These are phyloP conservation scores for Xerocomus potaroensis DNA, from an alignment of 768 basidiomycete species.

Conservation along the genomic window DNA sequence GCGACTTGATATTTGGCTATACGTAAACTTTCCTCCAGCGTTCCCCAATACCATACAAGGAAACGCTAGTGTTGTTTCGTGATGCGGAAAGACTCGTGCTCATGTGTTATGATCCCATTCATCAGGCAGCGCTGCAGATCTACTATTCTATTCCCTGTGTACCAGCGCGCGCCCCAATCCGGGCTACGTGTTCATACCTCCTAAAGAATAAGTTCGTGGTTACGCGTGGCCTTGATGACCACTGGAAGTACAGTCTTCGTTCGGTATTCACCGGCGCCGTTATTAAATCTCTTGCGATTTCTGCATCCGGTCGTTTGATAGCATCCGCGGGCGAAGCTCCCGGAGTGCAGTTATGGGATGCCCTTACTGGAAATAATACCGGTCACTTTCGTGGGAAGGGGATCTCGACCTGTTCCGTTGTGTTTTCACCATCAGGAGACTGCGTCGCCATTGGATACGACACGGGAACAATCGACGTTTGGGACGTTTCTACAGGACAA, in stretches of 20 bases:
- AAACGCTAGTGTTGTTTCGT: constrained; percentile 8
- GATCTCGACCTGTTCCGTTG: constrained; percentile 11
- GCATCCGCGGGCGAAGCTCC: constrained; percentile 34
- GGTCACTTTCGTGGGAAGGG: constrained; percentile 10
- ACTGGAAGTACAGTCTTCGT: constrained; percentile 14
- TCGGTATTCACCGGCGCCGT: constrained; percentile 6
- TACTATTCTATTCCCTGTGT: constrained; percentile 12
- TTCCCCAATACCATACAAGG: constrained; percentile 4
- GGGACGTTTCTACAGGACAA: constrained; percentile 17
- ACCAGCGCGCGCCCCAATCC: constrained; percentile 8
- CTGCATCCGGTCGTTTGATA: constrained; percentile 14
- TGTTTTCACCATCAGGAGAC: constrained; percentile 14
- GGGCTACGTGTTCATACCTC: constrained; percentile 7
- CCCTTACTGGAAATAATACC: constrained; percentile 10
- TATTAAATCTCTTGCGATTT: constrained; percentile 15
- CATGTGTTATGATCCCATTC: constrained; percentile 18
- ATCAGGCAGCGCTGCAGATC: constrained; percentile 15
- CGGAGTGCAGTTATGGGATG: constrained; percentile 22
- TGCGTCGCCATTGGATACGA: constrained; percentile 13
- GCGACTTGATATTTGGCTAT: not conserved
- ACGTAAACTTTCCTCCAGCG: constrained; percentile 5
- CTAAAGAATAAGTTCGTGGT: constrained; percentile 11
- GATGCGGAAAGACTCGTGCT: constrained; percentile 19
- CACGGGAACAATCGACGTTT: constrained; percentile 11
- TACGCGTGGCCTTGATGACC: constrained; percentile 5